Conservation (phyloP, 805 yeast genomes). For the Metschnikowia hibisci region DNA sequence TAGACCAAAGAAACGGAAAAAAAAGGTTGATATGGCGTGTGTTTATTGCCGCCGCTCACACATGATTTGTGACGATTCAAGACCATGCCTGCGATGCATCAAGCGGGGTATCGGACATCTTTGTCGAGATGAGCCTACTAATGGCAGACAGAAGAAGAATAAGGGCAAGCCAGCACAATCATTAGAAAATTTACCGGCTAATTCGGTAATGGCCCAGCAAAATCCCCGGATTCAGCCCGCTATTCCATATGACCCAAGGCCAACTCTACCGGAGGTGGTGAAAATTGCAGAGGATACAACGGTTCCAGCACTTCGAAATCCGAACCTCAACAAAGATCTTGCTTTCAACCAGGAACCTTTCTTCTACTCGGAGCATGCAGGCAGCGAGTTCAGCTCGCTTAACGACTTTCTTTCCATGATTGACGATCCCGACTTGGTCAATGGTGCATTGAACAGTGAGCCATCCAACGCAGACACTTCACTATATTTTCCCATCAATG, state of each 20-base stretch:
- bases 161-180: neutral
- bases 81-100: slow-evolving; percentile 79
- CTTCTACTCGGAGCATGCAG: slow-evolving; percentile 87
- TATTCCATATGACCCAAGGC: neutral
- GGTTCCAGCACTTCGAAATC: slow-evolving; percentile 9
- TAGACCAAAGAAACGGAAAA: slow-evolving; percentile 28
- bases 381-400: slow-evolving; percentile 84
- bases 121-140: slow-evolving; percentile 70
- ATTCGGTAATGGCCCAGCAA: neutral
- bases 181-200: neutral
- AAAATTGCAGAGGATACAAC: neutral
- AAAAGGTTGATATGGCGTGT: slow-evolving; percentile 68
- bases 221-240: neutral
- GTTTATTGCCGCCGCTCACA: slow-evolving; percentile 90
- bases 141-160: slow-evolving; percentile 38
- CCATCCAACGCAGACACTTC: slow-evolving; percentile 13
- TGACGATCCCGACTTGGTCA: slow-evolving; percentile 75
- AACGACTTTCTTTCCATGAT: slow-evolving; percentile 87
- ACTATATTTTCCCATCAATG: slow-evolving; percentile 14
- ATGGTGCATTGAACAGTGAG: slow-evolving; percentile 33
- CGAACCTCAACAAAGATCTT: slow-evolving; percentile 38
- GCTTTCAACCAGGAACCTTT: slow-evolving; percentile 64
- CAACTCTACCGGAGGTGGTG: neutral
- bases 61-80: slow-evolving; percentile 81
- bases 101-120: slow-evolving; percentile 85